These are phyloP conservation scores for Fusarium sp. DNA, from an alignment of 2,329 filamentous ascomycete species.

Conservation along the genomic window DNA sequence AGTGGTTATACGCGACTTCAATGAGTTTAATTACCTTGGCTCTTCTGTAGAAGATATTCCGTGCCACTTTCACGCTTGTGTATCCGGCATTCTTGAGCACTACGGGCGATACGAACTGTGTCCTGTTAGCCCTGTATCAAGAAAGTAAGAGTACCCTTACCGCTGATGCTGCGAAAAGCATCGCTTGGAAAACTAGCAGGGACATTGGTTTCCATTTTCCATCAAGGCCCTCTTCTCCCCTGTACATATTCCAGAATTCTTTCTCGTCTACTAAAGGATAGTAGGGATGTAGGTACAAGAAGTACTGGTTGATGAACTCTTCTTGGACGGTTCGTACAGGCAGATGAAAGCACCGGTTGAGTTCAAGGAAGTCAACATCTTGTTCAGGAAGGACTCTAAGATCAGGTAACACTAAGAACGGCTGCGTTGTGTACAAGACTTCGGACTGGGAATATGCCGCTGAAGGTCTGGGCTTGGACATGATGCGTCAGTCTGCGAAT, in stretches of 20 bases:
- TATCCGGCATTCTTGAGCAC: slow-evolving; percentile 33
- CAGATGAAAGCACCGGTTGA: slow-evolving; percentile 6
- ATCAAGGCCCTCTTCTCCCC: background rate
- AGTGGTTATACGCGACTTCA: rapidly evolving
- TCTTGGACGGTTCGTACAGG: background rate
- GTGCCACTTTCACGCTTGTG: slow-evolving; percentile 21
- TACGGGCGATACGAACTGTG: slow-evolving; percentile 21
- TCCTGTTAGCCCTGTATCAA: background rate
- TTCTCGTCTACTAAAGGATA: slow-evolving; percentile 23
- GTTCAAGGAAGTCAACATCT: slow-evolving; percentile 1
- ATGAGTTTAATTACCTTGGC: background rate
- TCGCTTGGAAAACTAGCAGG: slow-evolving; percentile 17
- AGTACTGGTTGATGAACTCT: slow-evolving; percentile 18
- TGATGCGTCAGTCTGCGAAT: background rate
- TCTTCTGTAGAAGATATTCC: slow-evolving; percentile 28
- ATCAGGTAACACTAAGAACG: background rate
- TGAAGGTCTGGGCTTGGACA: background rate
- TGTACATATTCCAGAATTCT: slow-evolving; percentile 32
- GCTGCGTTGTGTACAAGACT: background rate
- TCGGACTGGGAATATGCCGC: slow-evolving; percentile 1
- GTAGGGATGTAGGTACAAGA: slow-evolving; percentile 26
- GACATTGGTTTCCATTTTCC: background rate
- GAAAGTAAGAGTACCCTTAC: background rate
- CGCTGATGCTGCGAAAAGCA: slow-evolving; percentile 30
- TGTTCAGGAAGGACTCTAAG: background rate